A percentile compares a stretch with the other conserved stretches of the same genome.
phyloP scores from a whole-genome alignment of 768 basidiomycete genomes.

The Pleurotus giganteus region DNA sequence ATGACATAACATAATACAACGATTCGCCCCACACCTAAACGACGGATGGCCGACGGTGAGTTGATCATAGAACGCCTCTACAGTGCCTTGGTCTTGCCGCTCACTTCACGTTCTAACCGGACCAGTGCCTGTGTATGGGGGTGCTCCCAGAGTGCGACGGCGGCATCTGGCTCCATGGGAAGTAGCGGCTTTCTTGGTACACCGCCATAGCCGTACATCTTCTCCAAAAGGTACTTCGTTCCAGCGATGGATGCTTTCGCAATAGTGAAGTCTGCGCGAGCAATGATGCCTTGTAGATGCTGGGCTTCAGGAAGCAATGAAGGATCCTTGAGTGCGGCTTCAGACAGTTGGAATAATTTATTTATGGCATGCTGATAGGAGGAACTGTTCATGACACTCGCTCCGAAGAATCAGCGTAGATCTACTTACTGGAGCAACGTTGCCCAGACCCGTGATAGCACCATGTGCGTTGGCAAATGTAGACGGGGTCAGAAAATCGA shows the following conservation, averaged over 20 bases:
- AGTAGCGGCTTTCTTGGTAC: conserved; percentile 74
- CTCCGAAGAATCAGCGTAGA: conserved; percentile 12
- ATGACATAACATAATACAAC: background rate
- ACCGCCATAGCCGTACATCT: conserved; percentile 79
- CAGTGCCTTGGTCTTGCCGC: conserved; percentile 31
- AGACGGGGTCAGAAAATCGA: conserved; percentile 79
- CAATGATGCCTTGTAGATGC: conserved; percentile 75
- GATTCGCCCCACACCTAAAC: no score
- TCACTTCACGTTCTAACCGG: conserved; percentile 56
- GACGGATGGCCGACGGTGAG: background rate
- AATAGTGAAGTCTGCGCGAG: conserved; percentile 78
- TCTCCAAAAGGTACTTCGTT: conserved; percentile 78
- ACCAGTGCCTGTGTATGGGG: conserved; percentile 69
- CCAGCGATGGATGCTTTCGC: conserved; percentile 75
- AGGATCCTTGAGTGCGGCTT: conserved; percentile 51
- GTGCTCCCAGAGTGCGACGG: conserved; percentile 68
- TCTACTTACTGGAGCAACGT: conserved; percentile 67
- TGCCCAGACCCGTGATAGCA: conserved; percentile 87
- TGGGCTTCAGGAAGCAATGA: conserved; percentile 66
- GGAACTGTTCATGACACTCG: conserved; percentile 6
- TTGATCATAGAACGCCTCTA: background rate
- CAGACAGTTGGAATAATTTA: conserved; percentile 62
- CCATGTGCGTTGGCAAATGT: conserved; percentile 76
- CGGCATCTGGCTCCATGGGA: conserved; percentile 55
- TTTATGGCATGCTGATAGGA: conserved; percentile 49